These are phyloP conservation scores for Pistacia integerrima DNA, from an alignment of 345 rosid species.

Conservation along the genomic window DNA sequence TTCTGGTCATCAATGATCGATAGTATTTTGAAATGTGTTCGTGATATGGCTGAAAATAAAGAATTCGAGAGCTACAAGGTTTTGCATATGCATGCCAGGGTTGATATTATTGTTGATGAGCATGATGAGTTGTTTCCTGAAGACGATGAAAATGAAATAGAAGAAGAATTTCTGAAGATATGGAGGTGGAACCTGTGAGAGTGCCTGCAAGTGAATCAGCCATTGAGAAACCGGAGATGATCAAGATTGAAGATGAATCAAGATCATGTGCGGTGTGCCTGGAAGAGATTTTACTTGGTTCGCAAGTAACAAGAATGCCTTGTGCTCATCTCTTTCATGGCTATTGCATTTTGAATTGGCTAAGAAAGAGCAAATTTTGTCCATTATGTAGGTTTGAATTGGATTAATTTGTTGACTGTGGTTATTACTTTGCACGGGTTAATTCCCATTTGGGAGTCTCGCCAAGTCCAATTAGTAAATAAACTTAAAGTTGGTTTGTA, in stretches of 20 bases:
- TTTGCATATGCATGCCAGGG: neutral
- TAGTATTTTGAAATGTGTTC: neutral
- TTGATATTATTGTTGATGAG: neutral
- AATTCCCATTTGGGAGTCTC: too few relatives aligned
- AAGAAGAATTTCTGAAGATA: too few relatives aligned
- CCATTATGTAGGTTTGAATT: constrained; percentile 17
- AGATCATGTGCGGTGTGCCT: neutral
- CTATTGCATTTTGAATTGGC: constrained; percentile 17
- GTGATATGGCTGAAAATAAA: neutral
- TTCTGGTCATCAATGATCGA: neutral
- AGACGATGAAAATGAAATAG: too few relatives aligned
- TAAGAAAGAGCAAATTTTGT: constrained; percentile 2
- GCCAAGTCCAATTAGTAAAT: too few relatives aligned
- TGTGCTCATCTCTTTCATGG: constrained; percentile 14
- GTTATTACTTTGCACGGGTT: too few relatives aligned
- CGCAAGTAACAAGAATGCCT: constrained; percentile 14
- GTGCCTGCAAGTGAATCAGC: neutral
- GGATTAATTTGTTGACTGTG: too few relatives aligned
- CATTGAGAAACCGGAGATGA: constrained; percentile 2
- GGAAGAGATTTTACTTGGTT: neutral
- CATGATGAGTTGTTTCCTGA: neutral
- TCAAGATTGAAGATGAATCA: neutral
- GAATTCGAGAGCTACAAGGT: neutral
- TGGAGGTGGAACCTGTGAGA: too few relatives aligned
- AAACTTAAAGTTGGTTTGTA: too few relatives aligned